These are phyloP conservation scores for Kodamaea ohmeri DNA, from an alignment of 1,139 yeast genomes.

Conservation along the genomic window DNA sequence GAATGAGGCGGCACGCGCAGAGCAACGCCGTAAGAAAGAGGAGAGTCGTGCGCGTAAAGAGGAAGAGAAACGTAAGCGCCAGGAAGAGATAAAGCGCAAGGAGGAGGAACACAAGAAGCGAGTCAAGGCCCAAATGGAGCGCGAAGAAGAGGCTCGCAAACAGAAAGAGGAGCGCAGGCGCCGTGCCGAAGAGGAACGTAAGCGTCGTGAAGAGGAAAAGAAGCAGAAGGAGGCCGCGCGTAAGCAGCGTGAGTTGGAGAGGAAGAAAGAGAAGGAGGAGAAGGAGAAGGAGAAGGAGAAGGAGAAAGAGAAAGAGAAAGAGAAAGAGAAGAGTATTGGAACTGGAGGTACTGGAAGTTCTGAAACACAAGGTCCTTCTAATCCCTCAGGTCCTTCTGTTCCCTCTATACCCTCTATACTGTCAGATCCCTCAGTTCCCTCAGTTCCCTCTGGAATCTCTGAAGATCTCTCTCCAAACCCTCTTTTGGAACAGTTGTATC, in stretches of 20 bases:
- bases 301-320: slow-evolving; percentile 20
- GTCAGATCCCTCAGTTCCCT: too few relatives aligned
- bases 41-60: slow-evolving; percentile 50
- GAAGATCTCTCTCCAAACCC: slow-evolving; percentile 18
- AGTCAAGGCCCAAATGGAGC: slow-evolving; percentile 49
- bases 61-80: slow-evolving; percentile 49
- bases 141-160: slow-evolving; percentile 44
- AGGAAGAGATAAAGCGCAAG: slow-evolving; percentile 41
- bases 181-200: slow-evolving; percentile 42
- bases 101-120: slow-evolving; percentile 46
- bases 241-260: slow-evolving; percentile 42
- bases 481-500: slow-evolving; percentile 35
- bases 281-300: slow-evolving; percentile 21
- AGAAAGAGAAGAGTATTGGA: slow-evolving; percentile 15
- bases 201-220: slow-evolving; percentile 45
- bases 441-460: too few relatives aligned
- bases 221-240: slow-evolving; percentile 40
- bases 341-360: too few relatives aligned
- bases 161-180: slow-evolving; percentile 45
- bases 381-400: too few relatives aligned
- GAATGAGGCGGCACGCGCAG: slow-evolving; percentile 42
- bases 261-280: slow-evolving; percentile 12
- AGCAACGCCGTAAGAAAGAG: slow-evolving; percentile 46
- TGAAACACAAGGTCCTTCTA: too few relatives aligned
- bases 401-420: too few relatives aligned